phyloP scores from a whole-genome alignment of 768 basidiomycete species.

The Lactarius tabidus region DNA sequence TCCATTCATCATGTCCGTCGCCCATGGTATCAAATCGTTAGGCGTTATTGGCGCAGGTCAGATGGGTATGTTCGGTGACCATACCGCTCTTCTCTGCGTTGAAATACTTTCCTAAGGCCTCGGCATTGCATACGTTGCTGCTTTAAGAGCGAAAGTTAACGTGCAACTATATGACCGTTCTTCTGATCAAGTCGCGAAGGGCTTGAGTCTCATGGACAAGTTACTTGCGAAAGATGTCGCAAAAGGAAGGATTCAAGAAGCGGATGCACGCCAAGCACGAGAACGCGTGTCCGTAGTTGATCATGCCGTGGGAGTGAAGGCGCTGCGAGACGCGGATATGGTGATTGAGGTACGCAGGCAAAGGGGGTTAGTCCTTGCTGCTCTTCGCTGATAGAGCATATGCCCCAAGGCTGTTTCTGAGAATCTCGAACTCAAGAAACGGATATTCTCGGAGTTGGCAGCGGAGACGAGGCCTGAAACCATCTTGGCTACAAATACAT shows the following conservation, averaged over 20 bases:
- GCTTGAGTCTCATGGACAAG: constrained; percentile 70
- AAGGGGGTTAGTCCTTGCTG: background rate
- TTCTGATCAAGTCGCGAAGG: constrained; percentile 64
- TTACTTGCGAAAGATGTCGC: constrained; percentile 85
- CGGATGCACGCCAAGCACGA: constrained; percentile 70
- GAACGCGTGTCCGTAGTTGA: constrained; percentile 60
- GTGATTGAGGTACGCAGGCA: constrained; percentile 68
- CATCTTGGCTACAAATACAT: constrained; percentile 90
- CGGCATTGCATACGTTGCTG: constrained; percentile 86
- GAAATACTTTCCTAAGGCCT: constrained; percentile 45
- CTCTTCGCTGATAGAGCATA: background rate
- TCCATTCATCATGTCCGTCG: constrained; percentile 44
- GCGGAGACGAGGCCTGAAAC: constrained; percentile 63
- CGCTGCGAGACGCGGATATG: constrained; percentile 79
- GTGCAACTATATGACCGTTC: constrained; percentile 85
- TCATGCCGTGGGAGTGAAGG: constrained; percentile 45
- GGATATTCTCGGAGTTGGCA: constrained; percentile 69
- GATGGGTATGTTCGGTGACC: constrained; percentile 44
- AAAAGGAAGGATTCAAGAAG: constrained; percentile 69
- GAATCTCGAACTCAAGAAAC: constrained; percentile 68
- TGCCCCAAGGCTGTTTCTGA: constrained; percentile 79
- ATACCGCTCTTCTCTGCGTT: background rate
- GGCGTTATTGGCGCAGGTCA: constrained; percentile 83
- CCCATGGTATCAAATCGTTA: constrained; percentile 69
- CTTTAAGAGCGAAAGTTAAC: constrained; percentile 79